Base-by-base conservation (phyloP, 306 rosid genomes). In the Rosa persica region DNA sequence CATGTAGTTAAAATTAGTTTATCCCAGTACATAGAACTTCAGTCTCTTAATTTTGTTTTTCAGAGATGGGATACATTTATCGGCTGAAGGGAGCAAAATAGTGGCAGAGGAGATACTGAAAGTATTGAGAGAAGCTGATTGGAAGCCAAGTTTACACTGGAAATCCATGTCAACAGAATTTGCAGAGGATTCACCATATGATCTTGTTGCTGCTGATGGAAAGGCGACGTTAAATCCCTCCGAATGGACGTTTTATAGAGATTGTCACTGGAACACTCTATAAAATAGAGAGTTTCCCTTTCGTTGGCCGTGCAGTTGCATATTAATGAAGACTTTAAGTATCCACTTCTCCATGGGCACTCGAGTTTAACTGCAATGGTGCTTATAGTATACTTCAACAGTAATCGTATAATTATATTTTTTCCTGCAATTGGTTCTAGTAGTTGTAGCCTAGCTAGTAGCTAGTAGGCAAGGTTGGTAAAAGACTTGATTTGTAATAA, bases 81-180 rank as follows among this genome's bases (percentile, higher is more conserved):
- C 99, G 2, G 88, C 89, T 7, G 97, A 90, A 80, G 99, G 98
- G 80, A 96, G 94, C 94, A 93, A 91, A 75, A 74, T 91, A 67
- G 94, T 93, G 79, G 98, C 83, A 78, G 84, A 73, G 82, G 98
- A 91, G 91, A 89, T 93, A 82, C 84, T 96, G 57, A 82, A 84
- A 79, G 93, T 91, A 62, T 85, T 96, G 7, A 93, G 89, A 85
- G 92, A 84, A 78, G 93, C 97, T 10, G 91, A 93, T 23, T 96
- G 97, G 99, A 82, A 93, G 84, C 98, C 98, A 66, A 76, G 92
- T 77, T 86, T 93, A 4, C 98, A 91, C 79, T 96, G 99, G 99
- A 90, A 89, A 76, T 83, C 94, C 22, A 66, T 96, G 77, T 87
- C 91, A 1, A 88, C 97, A 19, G 98, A 96, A 79, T 96, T 91